phyloP scores from a whole-genome alignment of 2,329 filamentous ascomycete genomes.

The Trichoderma sp. region DNA sequence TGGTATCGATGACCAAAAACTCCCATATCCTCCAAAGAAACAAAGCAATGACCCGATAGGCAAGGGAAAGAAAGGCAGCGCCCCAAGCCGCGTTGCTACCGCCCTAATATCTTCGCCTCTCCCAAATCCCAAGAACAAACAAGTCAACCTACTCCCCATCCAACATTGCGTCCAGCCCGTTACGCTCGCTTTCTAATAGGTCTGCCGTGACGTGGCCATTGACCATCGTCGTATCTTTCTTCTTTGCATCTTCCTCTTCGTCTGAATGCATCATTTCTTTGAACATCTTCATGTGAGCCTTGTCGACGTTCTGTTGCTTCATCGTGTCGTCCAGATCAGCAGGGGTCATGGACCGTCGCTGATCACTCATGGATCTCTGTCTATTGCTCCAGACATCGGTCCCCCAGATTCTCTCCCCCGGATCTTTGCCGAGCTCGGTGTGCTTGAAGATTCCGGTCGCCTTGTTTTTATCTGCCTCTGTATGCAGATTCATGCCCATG shows the following conservation, averaged over 20 bases:
- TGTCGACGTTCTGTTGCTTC: conserved; percentile 48
- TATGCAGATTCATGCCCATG: conserved; percentile 49
- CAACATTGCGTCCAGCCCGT: conserved; percentile 50
- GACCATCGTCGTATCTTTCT: conserved; percentile 36
- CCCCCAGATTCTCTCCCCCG: conserved; percentile 56
- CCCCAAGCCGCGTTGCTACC: not conserved
- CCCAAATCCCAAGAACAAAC: not conserved
- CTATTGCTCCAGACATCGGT: conserved; percentile 49
- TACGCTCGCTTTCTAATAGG: conserved; percentile 50
- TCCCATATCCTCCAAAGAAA: conserved; percentile 21
- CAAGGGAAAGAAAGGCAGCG: not conserved
- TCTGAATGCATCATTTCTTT: conserved; percentile 58
- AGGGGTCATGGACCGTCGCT: conserved; percentile 36
- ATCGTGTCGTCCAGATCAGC: conserved; percentile 38
- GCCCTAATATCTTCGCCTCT: not conserved
- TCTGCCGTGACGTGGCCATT: conserved; percentile 46
- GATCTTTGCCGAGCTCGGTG: conserved; percentile 53
- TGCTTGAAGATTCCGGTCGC: conserved; percentile 56
- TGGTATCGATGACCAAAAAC: conserved; percentile 13
- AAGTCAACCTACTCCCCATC: conserved; percentile 44
- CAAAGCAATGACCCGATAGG: not conserved
- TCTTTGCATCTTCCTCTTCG: conserved; percentile 50
- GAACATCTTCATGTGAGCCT: conserved; percentile 57
- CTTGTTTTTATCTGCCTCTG: conserved; percentile 52
- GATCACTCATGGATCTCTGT: conserved; percentile 37